Percentiles rank a stretch among this genome's conserved stretches.
These are phyloP conservation scores for Hordeum pubiflorum DNA, from an alignment of 202 grass and related monocot genomes.

Conservation along the genomic window DNA sequence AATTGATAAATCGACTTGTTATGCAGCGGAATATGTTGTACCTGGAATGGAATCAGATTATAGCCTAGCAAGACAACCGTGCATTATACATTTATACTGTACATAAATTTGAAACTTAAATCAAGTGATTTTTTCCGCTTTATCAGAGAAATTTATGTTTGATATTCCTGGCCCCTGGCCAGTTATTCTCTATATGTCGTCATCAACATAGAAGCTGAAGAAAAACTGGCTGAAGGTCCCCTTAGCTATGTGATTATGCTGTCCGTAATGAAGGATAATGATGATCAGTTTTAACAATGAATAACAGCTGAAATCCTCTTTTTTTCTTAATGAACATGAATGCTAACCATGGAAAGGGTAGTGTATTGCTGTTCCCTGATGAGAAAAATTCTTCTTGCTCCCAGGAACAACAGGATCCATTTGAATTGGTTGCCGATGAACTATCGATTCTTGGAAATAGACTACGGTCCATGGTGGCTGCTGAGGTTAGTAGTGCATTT, in stretches of 20 bases:
- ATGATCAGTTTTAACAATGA: neutral
- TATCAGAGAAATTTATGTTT: neutral
- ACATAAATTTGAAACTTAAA: neutral
- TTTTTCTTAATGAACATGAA: neutral
- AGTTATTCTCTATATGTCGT: neutral
- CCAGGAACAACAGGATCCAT: slow-evolving; percentile 67
- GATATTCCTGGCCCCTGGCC: neutral
- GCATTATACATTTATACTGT: neutral
- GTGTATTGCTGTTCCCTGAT: neutral
- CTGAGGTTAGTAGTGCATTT: slow-evolving; percentile 43
- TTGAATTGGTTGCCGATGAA: slow-evolving; percentile 84
- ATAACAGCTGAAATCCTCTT: neutral
- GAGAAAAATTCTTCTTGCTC: neutral
- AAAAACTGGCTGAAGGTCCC: neutral
- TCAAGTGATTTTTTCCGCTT: neutral
- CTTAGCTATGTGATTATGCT: neutral
- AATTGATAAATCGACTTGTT: neutral
- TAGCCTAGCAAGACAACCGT: neutral
- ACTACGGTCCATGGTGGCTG: slow-evolving; percentile 75
- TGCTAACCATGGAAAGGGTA: neutral
- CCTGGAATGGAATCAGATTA: neutral
- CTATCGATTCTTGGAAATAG: slow-evolving; percentile 73
- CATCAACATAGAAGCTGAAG: neutral
- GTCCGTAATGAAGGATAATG: neutral
- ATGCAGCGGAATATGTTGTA: neutral